Evolutionary conservation across 164 flowering plant genomes (phyloP), one percentile per base, ranked within the genome.

Genomic region (Cinnamomum chago): DNA sequence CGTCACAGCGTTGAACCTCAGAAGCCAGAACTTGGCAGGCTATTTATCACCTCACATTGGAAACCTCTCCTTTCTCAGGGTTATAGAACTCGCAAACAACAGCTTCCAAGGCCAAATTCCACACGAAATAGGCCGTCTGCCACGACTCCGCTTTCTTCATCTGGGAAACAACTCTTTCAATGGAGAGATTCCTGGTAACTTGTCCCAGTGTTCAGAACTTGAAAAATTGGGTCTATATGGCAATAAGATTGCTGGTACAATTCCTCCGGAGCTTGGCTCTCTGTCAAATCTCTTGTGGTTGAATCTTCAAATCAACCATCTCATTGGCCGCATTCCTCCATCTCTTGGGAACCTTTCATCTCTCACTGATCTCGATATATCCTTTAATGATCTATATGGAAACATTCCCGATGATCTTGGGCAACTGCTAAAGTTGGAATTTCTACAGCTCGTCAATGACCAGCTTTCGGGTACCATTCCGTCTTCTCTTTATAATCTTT

Each of bases 61-160:
- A 13, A 87, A 87, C 27, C 83, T 87, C 52, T 79, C 87, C n/a
- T 84, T 79, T 68, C 87, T 87, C 2, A 22, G 25, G 13, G 67
- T 76, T 20, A 80, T 87, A 52, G 65, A 84, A 7, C 81, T 88
- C 5, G 79, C 79, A 58, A 67, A 76, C 58, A 87, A 87, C 75
- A 55, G 50, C 12, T 72, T 87, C 1, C 22, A 11, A 1, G 88
- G 87, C 15, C 7, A 68, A 17, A 15, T 87, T 71, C 87, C 90
- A 0, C 11, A 23, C 2, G 50, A 80, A 73, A 68, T 85, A 4
- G 76, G 81, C 24, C 72, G 71, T 9, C 84, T 85, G 27, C 65
- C 58, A 15, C 83, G 78, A 0, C 72, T 85, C 58, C 68, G 72
- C 68, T 64, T 51, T 14, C 74, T 86, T 1, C 78, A 82, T 70